Evolutionary conservation across 1,139 yeast species (phyloP).

Genomic region (Pichia inconspicua): DNA sequence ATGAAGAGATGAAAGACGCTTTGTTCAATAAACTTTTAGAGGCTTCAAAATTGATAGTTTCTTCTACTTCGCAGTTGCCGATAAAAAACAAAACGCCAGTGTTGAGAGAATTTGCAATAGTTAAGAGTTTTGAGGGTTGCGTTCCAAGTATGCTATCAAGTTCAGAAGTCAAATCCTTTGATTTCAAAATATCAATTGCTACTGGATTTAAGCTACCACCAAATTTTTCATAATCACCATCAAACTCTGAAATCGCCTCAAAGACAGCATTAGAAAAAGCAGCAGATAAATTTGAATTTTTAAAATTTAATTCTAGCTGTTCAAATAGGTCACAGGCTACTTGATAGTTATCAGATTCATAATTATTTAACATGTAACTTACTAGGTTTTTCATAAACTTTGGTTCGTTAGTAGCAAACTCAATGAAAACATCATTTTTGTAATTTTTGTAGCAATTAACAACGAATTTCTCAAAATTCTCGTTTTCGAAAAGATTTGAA

Average conservation of each 20-base stretch:
- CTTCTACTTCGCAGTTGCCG: not conserved
- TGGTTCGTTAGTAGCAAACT: conserved; percentile 15
- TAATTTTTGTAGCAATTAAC: conserved; percentile 25
- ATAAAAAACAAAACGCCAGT: conserved; percentile 3
- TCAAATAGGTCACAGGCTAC: conserved; percentile 7
- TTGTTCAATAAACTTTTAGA: conserved; percentile 1
- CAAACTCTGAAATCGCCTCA: not conserved
- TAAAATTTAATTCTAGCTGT: conserved; percentile 16
- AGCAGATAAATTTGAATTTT: conserved; percentile 11
- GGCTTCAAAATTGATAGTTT: not conserved
- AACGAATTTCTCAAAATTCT: conserved; percentile 22
- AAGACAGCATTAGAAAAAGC: not conserved
- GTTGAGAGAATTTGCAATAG: conserved; percentile 3
- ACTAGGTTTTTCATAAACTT: conserved; percentile 14
- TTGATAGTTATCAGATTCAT: not conserved
- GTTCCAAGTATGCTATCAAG: not conserved
- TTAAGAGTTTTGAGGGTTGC: not conserved
- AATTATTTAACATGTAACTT: not conserved
- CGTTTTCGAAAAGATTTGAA: conserved; percentile 24
- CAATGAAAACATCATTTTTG: conserved; percentile 17
- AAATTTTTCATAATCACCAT: not conserved
- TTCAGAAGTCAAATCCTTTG: not conserved
- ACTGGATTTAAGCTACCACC: not conserved
- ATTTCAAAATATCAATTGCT: not conserved
- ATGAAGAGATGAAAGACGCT: conserved; percentile 1